These are phyloP conservation scores for Wickerhamomyces sp. DNA, from an alignment of 1,139 yeast genomes.

Conservation along the genomic window DNA sequence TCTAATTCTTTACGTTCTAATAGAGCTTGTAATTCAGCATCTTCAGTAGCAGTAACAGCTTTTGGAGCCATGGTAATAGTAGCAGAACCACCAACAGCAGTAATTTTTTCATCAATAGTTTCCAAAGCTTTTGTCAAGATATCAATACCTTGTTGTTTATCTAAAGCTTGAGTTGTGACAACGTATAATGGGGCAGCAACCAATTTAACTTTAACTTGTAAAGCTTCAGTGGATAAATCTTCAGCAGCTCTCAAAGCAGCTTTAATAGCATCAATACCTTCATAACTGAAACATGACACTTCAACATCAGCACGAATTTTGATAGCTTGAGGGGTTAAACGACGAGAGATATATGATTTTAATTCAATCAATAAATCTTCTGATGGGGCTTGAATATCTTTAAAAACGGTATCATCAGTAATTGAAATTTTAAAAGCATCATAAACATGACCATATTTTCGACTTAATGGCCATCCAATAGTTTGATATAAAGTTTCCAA, in stretches of 20 bases:
- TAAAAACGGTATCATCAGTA: slow-evolving; percentile 86
- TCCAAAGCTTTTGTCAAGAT: slow-evolving; percentile 75
- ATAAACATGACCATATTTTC: slow-evolving; percentile 94
- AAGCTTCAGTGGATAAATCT: slow-evolving; percentile 72
- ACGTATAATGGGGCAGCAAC: slow-evolving; percentile 98
- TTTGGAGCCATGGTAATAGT: slow-evolving; percentile 97
- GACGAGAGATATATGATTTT: slow-evolving; percentile 79
- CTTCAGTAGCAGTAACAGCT: slow-evolving; percentile 98
- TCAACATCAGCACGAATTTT: slow-evolving; percentile 97
- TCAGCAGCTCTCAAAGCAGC: slow-evolving; percentile 86
- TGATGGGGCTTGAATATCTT: slow-evolving; percentile 59
- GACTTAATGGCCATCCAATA: slow-evolving; percentile 96
- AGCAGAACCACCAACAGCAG: slow-evolving; percentile 76
- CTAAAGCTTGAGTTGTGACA: slow-evolving; percentile 87
- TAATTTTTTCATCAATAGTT: slow-evolving; percentile 64
- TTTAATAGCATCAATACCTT: slow-evolving; percentile 97
- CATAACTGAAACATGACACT: slow-evolving; percentile 94
- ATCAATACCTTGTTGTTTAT: slow-evolving; percentile 83
- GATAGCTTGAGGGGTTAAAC: slow-evolving; percentile 96
- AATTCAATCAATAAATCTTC: slow-evolving; percentile 73
- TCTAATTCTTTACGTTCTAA: slow-evolving; percentile 74
- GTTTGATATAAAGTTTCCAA: slow-evolving; percentile 81
- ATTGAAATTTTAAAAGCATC: slow-evolving; percentile 96
- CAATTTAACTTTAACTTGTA: slow-evolving; percentile 84
- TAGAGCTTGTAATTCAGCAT: slow-evolving; percentile 93